Base-by-base conservation (phyloP, 257 asterid genomes). In the Cordia subcordata region DNA sequence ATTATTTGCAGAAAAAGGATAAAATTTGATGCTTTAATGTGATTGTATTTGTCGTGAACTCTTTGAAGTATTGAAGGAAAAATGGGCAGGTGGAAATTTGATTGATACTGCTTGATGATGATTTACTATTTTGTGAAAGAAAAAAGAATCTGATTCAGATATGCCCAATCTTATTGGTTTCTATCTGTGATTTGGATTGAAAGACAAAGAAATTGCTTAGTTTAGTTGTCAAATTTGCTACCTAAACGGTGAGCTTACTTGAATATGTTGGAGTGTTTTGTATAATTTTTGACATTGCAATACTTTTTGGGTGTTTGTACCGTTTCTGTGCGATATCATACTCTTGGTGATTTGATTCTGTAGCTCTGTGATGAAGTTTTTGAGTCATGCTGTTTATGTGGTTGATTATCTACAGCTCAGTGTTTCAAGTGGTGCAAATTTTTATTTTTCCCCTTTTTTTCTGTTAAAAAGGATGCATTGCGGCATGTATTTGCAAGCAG, bases 401-500 rank as follows among this genome's bases (percentile, higher is more conserved):
- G 35, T 27, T 27, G 35, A 6, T 27, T 27, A 27, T 27, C 35
- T 27, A n/a, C 35, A 27, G 6, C 6, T 27, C n/a, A n/a, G 35
- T 27, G 35, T 6, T 27, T 27, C 6, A 27, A 62, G 53, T 57
- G 35, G 23, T 49, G 49, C 56, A 18, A 21, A 16, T 1, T 16
- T 69, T 50, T 37, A 37, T 52, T 53, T 19, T 53, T 19, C 14
- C 40, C 57, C n/a, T 58, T 57, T 39, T 45, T 21, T 58, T 47
- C 49, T 11, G 60, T 60, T 71, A 64, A 62, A 46, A 73, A 88
- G 99, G 96, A 86, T 71, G 97, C 99, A 37, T 63, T 92, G 65
- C 79, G 93, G 66, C 99, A 92, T 71, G 81, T 92, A n/a, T 92
- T 92, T 71, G 84, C 89, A 0, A 84, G 95, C 75, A 78, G 99